phyloP scores from a whole-genome alignment of 2,329 filamentous ascomycete genomes.

The Penicillium expansum region DNA sequence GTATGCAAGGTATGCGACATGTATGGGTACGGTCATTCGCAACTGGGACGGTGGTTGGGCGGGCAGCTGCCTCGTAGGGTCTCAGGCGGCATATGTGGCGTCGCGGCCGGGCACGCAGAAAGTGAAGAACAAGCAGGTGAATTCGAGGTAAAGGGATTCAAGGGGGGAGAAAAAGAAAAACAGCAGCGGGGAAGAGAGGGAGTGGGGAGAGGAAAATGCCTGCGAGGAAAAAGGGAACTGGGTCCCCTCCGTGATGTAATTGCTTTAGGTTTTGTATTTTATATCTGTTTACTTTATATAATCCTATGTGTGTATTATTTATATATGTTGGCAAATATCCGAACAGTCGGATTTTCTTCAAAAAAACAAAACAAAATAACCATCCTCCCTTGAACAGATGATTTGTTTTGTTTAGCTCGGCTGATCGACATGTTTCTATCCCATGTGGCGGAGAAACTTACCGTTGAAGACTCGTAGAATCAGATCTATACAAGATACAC shows the following conservation, averaged over 20 bases:
- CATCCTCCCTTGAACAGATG: background rate
- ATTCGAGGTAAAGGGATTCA: background rate
- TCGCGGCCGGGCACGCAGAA: conserved; percentile 11
- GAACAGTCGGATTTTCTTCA: background rate
- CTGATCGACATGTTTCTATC: background rate
- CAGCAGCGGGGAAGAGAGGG: conserved; percentile 13
- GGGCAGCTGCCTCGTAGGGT: conserved; percentile 36
- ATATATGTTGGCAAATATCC: background rate
- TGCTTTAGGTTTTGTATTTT: background rate
- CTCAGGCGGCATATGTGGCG: conserved; percentile 34
- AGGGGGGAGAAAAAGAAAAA: conserved; percentile 8
- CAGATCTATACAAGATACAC: conserved; percentile 1
- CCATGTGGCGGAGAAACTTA: background rate
- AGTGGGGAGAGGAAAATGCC: conserved; percentile 16
- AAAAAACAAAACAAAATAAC: background rate
- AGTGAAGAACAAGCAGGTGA: conserved; percentile 8
- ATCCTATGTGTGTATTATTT: too few relatives aligned
- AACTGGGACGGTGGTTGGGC: conserved; percentile 24
- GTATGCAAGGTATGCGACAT: conserved; percentile 16
- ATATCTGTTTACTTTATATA: background rate
- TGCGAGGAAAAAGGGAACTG: conserved; percentile 6
- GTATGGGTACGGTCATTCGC: conserved; percentile 24
- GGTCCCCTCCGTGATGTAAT: conserved; percentile 19
- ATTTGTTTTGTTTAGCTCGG: background rate
- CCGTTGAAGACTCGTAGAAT: background rate